phyloP scores from a whole-genome alignment of 2,329 filamentous ascomycete genomes.

The Cucurbitaria berberidis region DNA sequence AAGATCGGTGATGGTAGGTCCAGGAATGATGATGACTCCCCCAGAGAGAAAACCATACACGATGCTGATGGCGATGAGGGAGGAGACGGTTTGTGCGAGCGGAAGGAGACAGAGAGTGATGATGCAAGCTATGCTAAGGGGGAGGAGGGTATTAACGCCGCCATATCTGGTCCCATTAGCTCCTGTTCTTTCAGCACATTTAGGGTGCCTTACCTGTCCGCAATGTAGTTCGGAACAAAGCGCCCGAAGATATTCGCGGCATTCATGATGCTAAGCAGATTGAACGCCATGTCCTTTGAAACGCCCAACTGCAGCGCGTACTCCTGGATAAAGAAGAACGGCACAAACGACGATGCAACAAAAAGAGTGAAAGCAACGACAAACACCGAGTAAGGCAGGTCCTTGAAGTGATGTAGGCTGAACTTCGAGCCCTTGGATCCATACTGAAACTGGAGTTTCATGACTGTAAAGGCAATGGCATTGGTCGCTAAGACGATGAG shows the following conservation, averaged over 20 bases:
- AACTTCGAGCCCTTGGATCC: constrained; percentile 19
- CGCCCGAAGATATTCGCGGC: constrained; percentile 56
- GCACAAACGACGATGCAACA: constrained; percentile 20
- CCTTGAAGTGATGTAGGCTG: constrained; percentile 21
- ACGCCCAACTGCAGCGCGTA: constrained; percentile 25
- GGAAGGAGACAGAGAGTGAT: constrained; percentile 37
- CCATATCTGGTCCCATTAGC: constrained; percentile 9
- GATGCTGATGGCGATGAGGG: constrained; percentile 44
- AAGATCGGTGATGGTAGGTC: constrained; percentile 49
- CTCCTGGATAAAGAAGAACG: constrained; percentile 31
- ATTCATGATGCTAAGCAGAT: constrained; percentile 71
- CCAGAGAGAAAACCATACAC: constrained; percentile 53
- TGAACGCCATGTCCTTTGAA: constrained; percentile 60
- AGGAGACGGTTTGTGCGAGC: constrained; percentile 35
- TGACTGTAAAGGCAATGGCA: constrained; percentile 13
- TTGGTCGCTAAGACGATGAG: constrained; percentile 19
- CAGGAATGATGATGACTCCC: constrained; percentile 50
- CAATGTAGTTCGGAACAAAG: constrained; percentile 51
- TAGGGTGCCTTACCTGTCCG: constrained; percentile 37
- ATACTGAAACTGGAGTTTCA: constrained; percentile 22
- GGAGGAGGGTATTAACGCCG: constrained; percentile 50
- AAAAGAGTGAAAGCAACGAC: constrained; percentile 23
- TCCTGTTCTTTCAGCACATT: not conserved
- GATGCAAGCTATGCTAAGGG: constrained; percentile 37
- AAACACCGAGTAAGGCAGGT: constrained; percentile 23